phyloP scores from a whole-genome alignment of 805 yeast genomes.

The Metschnikowia gelsemii region DNA sequence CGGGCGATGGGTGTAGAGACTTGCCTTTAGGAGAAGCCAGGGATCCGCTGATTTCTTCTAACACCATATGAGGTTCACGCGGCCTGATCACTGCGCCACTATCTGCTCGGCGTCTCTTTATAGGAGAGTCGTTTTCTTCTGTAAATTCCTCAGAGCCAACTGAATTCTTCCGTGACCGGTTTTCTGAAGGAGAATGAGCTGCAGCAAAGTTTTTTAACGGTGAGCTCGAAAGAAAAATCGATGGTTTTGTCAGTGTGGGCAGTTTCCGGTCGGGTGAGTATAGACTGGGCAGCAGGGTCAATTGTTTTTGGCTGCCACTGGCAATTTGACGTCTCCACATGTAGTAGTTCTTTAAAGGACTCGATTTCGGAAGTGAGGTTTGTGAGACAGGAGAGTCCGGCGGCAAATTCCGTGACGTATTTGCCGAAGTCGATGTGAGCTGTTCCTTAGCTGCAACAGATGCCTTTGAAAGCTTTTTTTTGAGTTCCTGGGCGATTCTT shows the following conservation, averaged over 20 bases:
- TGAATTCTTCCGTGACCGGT: constrained; percentile 11
- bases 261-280: constrained; percentile 41
- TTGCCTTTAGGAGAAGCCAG: constrained; percentile 26
- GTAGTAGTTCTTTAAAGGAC: constrained; percentile 34
- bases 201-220: constrained; percentile 28
- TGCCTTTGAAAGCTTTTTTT: constrained; percentile 42
- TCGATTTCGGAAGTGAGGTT: constrained; percentile 21
- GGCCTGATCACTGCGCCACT: constrained; percentile 16
- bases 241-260: constrained; percentile 40
- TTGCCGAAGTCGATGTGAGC: constrained; percentile 19
- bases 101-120: constrained; percentile 25
- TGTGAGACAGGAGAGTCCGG: constrained; percentile 21
- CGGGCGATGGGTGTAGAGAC: constrained; percentile 32
- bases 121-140: constrained; percentile 32
- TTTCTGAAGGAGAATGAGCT: background rate
- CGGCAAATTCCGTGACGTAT: constrained; percentile 23
- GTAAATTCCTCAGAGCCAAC: constrained; percentile 13
- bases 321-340: constrained; percentile 28
- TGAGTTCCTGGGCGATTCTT: constrained; percentile 43
- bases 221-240: constrained; percentile 36
- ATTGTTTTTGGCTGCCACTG: constrained; percentile 22
- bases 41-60: constrained; percentile 31
- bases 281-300: constrained; percentile 32
- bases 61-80: constrained; percentile 27
- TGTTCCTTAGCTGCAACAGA: constrained; percentile 45